Evolutionary conservation across 2,329 filamentous ascomycete genomes (phyloP), one percentile per base, ranked within the genome.

Genomic region (Aspergillus proliferans): DNA sequence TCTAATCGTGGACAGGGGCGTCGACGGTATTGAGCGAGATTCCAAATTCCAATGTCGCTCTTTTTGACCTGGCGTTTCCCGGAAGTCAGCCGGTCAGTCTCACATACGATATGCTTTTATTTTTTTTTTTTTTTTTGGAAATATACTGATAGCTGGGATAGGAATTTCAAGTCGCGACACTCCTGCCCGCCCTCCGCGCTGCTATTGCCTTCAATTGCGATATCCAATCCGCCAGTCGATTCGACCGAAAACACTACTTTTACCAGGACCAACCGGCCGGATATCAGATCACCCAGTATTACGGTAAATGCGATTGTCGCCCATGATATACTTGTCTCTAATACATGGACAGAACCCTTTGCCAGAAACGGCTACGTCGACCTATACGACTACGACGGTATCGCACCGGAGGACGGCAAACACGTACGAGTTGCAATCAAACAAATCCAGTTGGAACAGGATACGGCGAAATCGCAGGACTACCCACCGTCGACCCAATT

Each of bases 221-320:
- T 1, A 79, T 97, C 46, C 86, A 94, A 64, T 75, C 71, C 1
- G 78, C 81, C 58, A 95, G 90, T 68, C 82, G 82, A 47, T 98
- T 96, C 71, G 93, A 98, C 69, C 80, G 93, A 55, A 98, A 98
- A 68, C 93, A 98, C 70, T 98, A 98, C 71, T 97, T 98, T 70
- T 95, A 96, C 75, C 95, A 93, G 81, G 93, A 98, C 68, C 93
- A 98, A 69, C 93, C 93, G 0, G 81, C 88, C 0, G 93, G 93
- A 0, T 98, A 98, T 69, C 93, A 98, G 69, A 95, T 98, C 54
- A 98, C 93, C 1, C 93, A 98, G 65, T 97, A 92, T 72, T 96
- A 97, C 67, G 76, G 77, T 75, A 62, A 45, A 47, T 34, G 18
- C 12, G 19, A 36, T 12, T 21, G 2, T 21, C 34, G 3, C n/a